A percentile compares a stretch with the other conserved stretches of the same genome.
These are phyloP conservation scores for Melaleuca quinquenervia DNA, from an alignment of 345 rosid genomes.

Conservation along the genomic window DNA sequence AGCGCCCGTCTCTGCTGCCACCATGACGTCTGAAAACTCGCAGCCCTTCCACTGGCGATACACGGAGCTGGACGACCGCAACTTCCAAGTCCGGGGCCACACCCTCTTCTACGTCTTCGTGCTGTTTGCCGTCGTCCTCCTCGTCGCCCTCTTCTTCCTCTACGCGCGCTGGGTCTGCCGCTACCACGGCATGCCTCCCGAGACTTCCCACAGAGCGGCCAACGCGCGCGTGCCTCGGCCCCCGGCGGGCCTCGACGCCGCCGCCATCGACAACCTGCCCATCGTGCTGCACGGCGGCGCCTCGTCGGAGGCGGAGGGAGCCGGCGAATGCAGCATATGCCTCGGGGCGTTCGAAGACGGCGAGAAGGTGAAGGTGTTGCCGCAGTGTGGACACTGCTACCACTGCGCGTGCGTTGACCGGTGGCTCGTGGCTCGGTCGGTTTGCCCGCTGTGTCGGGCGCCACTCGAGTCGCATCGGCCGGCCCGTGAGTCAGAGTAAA, in stretches of 20 bases:
- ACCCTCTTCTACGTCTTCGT: constrained; percentile 23
- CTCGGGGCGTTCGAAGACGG: constrained; percentile 59
- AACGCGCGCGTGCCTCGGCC: not conserved
- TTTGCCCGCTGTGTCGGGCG: constrained; percentile 68
- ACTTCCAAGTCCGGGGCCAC: constrained; percentile 26
- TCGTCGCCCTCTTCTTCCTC: constrained; percentile 20
- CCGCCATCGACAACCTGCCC: constrained; percentile 12
- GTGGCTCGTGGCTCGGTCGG: constrained; percentile 55
- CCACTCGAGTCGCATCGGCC: constrained; percentile 18
- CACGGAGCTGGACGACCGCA: constrained; percentile 27
- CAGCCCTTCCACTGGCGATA: constrained; percentile 30
- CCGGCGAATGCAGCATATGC: constrained; percentile 54
- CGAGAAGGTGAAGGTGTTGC: constrained; percentile 57
- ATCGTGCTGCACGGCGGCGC: not conserved
- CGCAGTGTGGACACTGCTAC: constrained; percentile 46
- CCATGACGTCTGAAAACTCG: constrained; percentile 12
- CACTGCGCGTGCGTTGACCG: constrained; percentile 60
- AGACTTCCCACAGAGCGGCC: not conserved
- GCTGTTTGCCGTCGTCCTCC: constrained; percentile 13
- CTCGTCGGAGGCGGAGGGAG: not conserved
- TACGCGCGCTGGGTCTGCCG: constrained; percentile 32
- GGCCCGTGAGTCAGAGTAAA: not conserved
- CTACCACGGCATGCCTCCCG: not conserved
- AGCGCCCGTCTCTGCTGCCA: not conserved
- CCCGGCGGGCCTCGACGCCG: constrained; percentile 9